Evolutionary conservation across 2,329 filamentous ascomycete genomes (phyloP).

Genomic region (Diaporthe helianthi): DNA sequence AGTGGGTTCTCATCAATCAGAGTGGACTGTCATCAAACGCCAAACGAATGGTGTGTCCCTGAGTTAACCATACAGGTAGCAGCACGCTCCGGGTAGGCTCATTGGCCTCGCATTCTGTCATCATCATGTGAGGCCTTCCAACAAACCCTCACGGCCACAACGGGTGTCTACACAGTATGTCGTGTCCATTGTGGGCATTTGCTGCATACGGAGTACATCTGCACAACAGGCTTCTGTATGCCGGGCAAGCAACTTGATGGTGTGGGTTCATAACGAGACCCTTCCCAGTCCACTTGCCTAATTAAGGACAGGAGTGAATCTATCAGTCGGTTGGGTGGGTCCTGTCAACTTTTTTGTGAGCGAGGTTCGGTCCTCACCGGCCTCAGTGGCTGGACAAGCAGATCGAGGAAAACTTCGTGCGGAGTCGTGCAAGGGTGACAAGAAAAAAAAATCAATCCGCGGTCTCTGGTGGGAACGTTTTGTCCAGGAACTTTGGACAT

Average conservation of each 20-base stretch:
- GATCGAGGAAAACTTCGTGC: slow-evolving; percentile 28
- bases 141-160: slow-evolving; percentile 9
- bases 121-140: slow-evolving; percentile 39
- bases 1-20: slow-evolving; percentile 31
- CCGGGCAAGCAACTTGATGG: slow-evolving; percentile 13
- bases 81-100: slow-evolving; percentile 21
- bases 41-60: slow-evolving; percentile 20
- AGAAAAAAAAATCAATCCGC: slow-evolving; percentile 22
- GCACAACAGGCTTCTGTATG: neutral
- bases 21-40: slow-evolving; percentile 31
- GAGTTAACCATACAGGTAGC: slow-evolving; percentile 37
- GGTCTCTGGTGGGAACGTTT: slow-evolving; percentile 22
- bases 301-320: slow-evolving; percentile 30
- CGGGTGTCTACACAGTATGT: neutral
- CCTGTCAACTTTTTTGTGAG: slow-evolving; percentile 27
- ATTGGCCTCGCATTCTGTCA: slow-evolving; percentile 36
- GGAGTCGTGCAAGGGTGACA: slow-evolving; percentile 26
- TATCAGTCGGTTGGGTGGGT: slow-evolving; percentile 32
- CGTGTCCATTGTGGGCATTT: slow-evolving; percentile 14
- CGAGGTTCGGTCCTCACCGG: slow-evolving; percentile 30
- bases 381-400: slow-evolving; percentile 28
- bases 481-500: slow-evolving; percentile 23
- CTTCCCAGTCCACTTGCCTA: slow-evolving; percentile 22
- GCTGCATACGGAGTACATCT: slow-evolving; percentile 9
- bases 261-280: slow-evolving; percentile 30